Evolutionary conservation across 805 yeast genomes (phyloP).

Genomic region (Cyberlindnera mississippiensis): DNA sequence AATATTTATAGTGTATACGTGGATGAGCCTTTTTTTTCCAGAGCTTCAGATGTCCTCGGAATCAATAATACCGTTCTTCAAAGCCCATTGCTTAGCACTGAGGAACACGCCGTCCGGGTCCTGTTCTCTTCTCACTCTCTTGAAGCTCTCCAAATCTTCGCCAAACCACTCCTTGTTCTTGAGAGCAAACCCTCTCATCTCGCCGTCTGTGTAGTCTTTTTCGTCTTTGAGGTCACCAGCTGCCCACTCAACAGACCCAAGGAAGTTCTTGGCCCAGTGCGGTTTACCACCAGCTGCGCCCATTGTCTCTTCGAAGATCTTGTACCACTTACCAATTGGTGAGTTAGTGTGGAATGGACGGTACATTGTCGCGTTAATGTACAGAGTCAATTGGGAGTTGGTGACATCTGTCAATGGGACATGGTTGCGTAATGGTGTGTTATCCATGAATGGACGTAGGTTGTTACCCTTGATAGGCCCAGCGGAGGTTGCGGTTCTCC

Average conservation of each 20-base stretch:
- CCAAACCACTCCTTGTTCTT: constrained; percentile 79
- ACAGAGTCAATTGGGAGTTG: constrained; percentile 77
- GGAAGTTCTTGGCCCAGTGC: constrained; percentile 97
- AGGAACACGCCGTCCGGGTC: constrained; percentile 85
- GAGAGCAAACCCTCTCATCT: constrained; percentile 75
- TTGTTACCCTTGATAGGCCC: constrained; percentile 88
- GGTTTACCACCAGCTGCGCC: constrained; percentile 85
- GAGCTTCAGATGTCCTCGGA: constrained; percentile 1
- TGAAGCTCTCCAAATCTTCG: constrained; percentile 56
- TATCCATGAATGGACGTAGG: constrained; percentile 76
- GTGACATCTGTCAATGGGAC: constrained; percentile 43
- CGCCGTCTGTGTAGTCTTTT: constrained; percentile 48
- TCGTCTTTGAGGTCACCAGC: constrained; percentile 30
- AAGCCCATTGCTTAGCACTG: constrained; percentile 75
- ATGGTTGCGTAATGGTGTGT: constrained; percentile 65
- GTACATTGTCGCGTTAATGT: constrained; percentile 91
- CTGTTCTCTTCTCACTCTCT: constrained; percentile 55
- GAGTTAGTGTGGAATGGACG: constrained; percentile 83
- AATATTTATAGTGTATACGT: no score
- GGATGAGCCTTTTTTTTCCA: background rate
- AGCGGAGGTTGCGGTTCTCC: constrained; percentile 48
- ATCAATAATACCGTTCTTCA: constrained; percentile 62
- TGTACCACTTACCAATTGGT: constrained; percentile 76
- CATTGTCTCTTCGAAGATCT: constrained; percentile 75
- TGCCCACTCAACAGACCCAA: constrained; percentile 48